Conservation (phyloP, 176 grass and related monocot species). For the Chrysopogon serrulatus region DNA sequence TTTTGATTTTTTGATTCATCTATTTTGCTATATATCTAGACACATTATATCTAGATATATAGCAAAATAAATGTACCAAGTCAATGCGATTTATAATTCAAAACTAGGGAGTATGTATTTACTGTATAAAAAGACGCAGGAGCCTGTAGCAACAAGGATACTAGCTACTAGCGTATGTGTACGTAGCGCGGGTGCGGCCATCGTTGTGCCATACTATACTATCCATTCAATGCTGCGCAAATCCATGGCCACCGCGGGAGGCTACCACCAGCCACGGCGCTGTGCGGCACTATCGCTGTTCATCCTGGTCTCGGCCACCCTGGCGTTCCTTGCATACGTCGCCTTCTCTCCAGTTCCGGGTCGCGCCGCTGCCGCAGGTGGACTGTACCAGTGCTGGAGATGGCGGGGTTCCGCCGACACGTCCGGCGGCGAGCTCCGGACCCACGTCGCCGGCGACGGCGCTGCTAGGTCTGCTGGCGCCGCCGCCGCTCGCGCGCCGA, state of each 20-base stretch:
- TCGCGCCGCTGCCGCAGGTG: conserved; percentile 30
- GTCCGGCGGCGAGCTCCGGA: conserved; percentile 2
- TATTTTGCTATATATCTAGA: too few relatives aligned
- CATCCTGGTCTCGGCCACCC: conserved; percentile 43
- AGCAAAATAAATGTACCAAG: too few relatives aligned
- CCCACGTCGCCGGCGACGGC: background rate
- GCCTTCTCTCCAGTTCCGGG: conserved; percentile 19
- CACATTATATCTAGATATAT: too few relatives aligned
- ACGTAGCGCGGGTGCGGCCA: background rate
- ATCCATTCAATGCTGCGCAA: conserved; percentile 23
- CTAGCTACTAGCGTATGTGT: too few relatives aligned
- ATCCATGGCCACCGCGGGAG: conserved; percentile 27
- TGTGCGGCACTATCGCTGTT: conserved; percentile 44
- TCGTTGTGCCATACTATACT: background rate
- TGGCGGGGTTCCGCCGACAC: conserved; percentile 6
- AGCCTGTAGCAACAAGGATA: too few relatives aligned
- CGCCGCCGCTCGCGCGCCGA: conserved; percentile 3
- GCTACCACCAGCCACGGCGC: conserved; percentile 21
- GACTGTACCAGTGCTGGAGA: conserved; percentile 32
- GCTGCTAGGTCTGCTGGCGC: background rate
- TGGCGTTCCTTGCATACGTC: conserved; percentile 56
- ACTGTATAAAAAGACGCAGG: too few relatives aligned
- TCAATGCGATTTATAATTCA: too few relatives aligned
- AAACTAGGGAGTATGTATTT: too few relatives aligned
- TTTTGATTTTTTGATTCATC: too few relatives aligned